A percentile compares a stretch with the other conserved stretches of the same genome.
Conservation (phyloP, 1,284 basidiomycete species). For the Blastosporella zonata region DNA sequence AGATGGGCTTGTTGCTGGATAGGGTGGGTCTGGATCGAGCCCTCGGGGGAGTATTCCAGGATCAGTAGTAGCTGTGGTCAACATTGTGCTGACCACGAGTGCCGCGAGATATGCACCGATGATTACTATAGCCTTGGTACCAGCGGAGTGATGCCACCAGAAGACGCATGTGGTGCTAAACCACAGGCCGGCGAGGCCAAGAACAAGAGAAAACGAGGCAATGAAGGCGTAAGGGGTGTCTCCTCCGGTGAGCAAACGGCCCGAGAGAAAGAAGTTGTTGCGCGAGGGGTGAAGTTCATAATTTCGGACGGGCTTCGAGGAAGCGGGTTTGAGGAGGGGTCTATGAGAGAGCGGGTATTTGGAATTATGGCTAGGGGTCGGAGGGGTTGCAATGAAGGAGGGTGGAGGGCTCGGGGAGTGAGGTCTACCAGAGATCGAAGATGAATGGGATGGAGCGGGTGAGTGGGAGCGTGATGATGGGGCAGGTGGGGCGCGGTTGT, state of each 20-base stretch:
- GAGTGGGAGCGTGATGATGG: constrained; percentile 16
- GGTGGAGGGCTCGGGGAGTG: constrained; percentile 34
- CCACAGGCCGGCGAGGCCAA: constrained; percentile 75
- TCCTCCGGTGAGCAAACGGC: constrained; percentile 77
- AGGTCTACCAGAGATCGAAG: constrained; percentile 19
- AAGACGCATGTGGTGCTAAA: constrained; percentile 83
- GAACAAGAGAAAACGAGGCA: constrained; percentile 55
- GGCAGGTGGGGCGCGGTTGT: constrained; percentile 6
- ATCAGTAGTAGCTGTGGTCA: constrained; percentile 78
- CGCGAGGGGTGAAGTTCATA: constrained; percentile 65
- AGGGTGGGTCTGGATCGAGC: constrained; percentile 82
- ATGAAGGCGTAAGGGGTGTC: constrained; percentile 81
- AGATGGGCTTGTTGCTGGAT: constrained; percentile 55
- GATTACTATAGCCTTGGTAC: constrained; percentile 64
- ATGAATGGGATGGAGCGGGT: constrained; percentile 14
- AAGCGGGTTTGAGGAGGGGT: constrained; percentile 42
- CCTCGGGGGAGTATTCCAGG: constrained; percentile 87
- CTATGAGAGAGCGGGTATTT: constrained; percentile 41
- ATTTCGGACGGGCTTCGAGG: constrained; percentile 45
- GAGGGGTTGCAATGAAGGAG: constrained; percentile 39
- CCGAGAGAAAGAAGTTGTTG: constrained; percentile 74
- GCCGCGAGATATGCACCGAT: constrained; percentile 76
- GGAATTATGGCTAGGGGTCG: constrained; percentile 23
- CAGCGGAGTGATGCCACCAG: constrained; percentile 68
- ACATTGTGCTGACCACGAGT: constrained; percentile 74